These are phyloP conservation scores for Suhomyces vadensis DNA, from an alignment of 805 yeast genomes.

Conservation along the genomic window DNA sequence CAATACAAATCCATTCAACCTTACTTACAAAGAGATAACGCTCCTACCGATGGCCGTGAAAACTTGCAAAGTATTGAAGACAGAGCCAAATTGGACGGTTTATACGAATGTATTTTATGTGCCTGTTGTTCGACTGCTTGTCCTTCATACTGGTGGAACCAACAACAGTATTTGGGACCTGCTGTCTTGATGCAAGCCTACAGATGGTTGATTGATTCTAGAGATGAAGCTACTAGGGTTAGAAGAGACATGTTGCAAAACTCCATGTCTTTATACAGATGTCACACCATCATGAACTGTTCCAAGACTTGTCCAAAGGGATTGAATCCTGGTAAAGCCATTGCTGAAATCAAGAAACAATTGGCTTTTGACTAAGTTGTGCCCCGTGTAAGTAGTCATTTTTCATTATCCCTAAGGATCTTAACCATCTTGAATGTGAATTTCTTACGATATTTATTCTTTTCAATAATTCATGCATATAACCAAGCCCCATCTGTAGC, in stretches of 20 bases:
- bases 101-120: slow-evolving; percentile 96
- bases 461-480: not conserved
- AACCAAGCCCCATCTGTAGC: not conserved
- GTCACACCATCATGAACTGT: slow-evolving; percentile 99
- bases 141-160: slow-evolving; percentile 99
- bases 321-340: slow-evolving; percentile 95
- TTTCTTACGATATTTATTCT: not conserved
- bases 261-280: slow-evolving; percentile 96
- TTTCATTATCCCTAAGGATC: not conserved
- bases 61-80: slow-evolving; percentile 88
- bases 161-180: slow-evolving; percentile 97
- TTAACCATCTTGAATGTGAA: not conserved
- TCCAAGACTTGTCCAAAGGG: slow-evolving; percentile 98
- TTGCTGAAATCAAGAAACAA: slow-evolving; percentile 94
- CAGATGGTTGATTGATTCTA: slow-evolving; percentile 97
- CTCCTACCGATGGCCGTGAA: slow-evolving; percentile 90
- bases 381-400: slow-evolving; percentile 1
- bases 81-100: slow-evolving; percentile 93
- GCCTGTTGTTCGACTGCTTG: slow-evolving; percentile 99
- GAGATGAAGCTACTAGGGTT: slow-evolving; percentile 82
- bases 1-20: slow-evolving; percentile 99
- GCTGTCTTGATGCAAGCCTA: slow-evolving; percentile 99
- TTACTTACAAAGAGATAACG: slow-evolving; percentile 77
- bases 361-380: slow-evolving; percentile 67
- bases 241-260: slow-evolving; percentile 92